phyloP scores from a whole-genome alignment of 768 basidiomycete genomes.

The Pisolithus microcarpus region DNA sequence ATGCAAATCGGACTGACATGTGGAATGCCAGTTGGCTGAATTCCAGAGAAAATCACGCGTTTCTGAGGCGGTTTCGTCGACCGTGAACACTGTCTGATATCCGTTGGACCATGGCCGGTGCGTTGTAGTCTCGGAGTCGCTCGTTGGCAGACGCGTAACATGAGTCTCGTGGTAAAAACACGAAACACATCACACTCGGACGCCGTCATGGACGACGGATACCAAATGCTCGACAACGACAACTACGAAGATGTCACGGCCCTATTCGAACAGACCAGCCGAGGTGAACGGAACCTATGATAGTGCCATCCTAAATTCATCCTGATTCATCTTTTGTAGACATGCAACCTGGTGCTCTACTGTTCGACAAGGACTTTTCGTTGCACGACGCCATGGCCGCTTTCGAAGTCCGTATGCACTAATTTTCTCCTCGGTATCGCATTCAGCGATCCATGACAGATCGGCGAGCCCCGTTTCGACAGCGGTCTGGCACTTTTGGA shows the following conservation, averaged over 20 bases:
- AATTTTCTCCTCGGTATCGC: slow-evolving; percentile 6
- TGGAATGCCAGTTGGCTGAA: slow-evolving; percentile 88
- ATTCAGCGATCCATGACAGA: slow-evolving; percentile 39
- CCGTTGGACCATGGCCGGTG: not conserved
- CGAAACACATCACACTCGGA: not conserved
- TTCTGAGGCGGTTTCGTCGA: slow-evolving; percentile 3
- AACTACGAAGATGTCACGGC: slow-evolving; percentile 58
- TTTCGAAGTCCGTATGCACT: slow-evolving; percentile 55
- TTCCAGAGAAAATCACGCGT: slow-evolving; percentile 75
- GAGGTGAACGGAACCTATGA: slow-evolving; percentile 36
- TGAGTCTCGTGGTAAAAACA: too few species aligned
- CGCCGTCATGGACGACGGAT: slow-evolving; percentile 13
- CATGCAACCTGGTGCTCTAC: slow-evolving; percentile 54
- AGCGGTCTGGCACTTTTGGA: slow-evolving; percentile 55
- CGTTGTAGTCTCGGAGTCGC: not conserved
- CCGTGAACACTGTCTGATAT: slow-evolving; percentile 1
- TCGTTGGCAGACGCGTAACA: too few species aligned
- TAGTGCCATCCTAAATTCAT: not conserved
- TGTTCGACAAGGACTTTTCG: slow-evolving; percentile 64
- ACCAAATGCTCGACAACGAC: slow-evolving; percentile 47
- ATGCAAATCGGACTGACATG: slow-evolving; percentile 48
- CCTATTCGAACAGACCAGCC: slow-evolving; percentile 51
- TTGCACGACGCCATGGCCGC: slow-evolving; percentile 92
- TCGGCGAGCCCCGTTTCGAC: slow-evolving; percentile 86
- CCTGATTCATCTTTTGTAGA: slow-evolving; percentile 30